Evolutionary conservation across 1,139 yeast species (phyloP), one percentile per base, ranked within the genome.

Genomic region (Taphrina communis): DNA sequence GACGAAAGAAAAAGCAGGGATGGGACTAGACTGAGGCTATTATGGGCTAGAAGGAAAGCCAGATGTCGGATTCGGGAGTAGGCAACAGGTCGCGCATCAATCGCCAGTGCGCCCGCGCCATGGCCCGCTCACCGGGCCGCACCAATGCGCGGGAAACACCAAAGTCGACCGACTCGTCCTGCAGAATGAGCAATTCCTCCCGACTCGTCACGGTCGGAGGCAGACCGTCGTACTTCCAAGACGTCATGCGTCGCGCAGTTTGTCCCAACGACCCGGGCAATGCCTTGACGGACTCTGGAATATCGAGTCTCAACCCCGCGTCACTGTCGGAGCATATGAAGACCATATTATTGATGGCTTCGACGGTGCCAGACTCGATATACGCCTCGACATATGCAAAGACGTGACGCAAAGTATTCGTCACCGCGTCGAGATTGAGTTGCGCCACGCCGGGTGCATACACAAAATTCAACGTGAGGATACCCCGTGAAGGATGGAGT

Each of bases 91-190:
- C 12, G 31, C 67, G 42, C 67, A 63, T 63, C 53, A 63, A 19
- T 44, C 56, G 19, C 67, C 67, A 63, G 17, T 63, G 67, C 6
- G 42, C n/a, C 4, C 55, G 19, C 21, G 61, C 61, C 67, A 63
- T 63, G 11, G 21, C 31, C 9, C 51, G 53, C 14, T 56, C 59
- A 17, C 58, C 51, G 6, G 44, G n/a, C 2, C 35, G 38, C 36
- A 63, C 12, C 12, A 12, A 8, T 21, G 36, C 42, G 9, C 61
- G 53, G 19, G 59, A 50, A 19, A 31, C 39, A 6, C 67, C 67
- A 8, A 8, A 12, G 25, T 63, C 67, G 3, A 44, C 44, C 7
- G 19, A 11, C 12, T 56, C 46, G 38, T 63, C 61, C 17, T 63
- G 67, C 61, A 63, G 39, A 2, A 63, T 31, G 36, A 19, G 17